Evolutionary conservation across 1,139 yeast genomes (phyloP).

Genomic region (Eremothecium coryli): DNA sequence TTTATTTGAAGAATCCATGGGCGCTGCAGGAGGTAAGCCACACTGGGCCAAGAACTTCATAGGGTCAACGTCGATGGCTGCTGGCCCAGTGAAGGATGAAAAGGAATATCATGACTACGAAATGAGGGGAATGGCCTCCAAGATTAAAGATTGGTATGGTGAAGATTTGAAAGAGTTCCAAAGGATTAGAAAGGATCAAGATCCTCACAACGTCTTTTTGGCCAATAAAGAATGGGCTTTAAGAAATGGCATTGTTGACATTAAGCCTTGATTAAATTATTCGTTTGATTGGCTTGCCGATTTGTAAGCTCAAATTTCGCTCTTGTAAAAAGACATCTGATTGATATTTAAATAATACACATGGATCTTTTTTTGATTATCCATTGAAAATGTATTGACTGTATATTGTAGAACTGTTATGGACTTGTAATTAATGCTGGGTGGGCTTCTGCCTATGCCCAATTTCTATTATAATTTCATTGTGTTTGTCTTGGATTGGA

Average conservation of each 20-base stretch:
- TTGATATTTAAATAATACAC: too few relatives aligned
- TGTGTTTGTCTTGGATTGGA: too few relatives aligned
- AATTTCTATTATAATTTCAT: too few relatives aligned
- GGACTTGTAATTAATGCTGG: too few relatives aligned
- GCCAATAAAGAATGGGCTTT: conserved; percentile 71
- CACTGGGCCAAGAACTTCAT: conserved; percentile 99
- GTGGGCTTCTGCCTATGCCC: too few relatives aligned
- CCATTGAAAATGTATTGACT: too few relatives aligned
- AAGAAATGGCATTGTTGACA: conserved; percentile 59
- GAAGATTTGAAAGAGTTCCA: conserved; percentile 54
- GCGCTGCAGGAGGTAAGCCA: conserved; percentile 81
- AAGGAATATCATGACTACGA: conserved; percentile 47
- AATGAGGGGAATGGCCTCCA: conserved; percentile 70
- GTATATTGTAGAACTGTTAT: too few relatives aligned
- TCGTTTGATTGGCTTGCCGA: too few relatives aligned
- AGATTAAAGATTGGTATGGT: conserved; percentile 74
- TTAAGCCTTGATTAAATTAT: too few relatives aligned
- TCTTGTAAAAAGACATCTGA: too few relatives aligned
- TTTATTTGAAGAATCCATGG: conserved; percentile 69
- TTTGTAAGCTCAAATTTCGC: too few relatives aligned
- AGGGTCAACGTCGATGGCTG: conserved; percentile 44
- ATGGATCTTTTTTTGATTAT: too few relatives aligned
- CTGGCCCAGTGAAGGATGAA: conserved; percentile 27
- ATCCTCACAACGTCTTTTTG: conserved; percentile 74
- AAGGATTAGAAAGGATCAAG: conserved; percentile 52